Percentiles rank a stretch among this genome's conserved stretches.
These are phyloP conservation scores for Paecilomyces sp. DNA, from an alignment of 2,329 filamentous ascomycete species.

Conservation along the genomic window DNA sequence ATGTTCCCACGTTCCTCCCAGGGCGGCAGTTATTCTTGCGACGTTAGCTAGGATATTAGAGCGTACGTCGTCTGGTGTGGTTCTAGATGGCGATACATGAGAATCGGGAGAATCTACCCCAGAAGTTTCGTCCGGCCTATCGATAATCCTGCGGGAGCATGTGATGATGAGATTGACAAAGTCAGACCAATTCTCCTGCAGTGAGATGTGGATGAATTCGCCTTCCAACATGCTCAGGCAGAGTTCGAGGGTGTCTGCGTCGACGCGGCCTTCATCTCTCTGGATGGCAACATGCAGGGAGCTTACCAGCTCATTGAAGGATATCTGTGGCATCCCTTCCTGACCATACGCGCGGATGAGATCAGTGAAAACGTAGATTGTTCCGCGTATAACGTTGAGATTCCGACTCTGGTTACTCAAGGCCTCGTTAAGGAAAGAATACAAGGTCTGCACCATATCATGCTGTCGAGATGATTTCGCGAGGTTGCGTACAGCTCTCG, in stretches of 20 bases:
- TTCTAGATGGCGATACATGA: conserved; percentile 17
- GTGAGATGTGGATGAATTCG: conserved; percentile 23
- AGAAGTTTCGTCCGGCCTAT: conserved; percentile 17
- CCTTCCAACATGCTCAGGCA: conserved; percentile 34
- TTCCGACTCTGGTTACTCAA: conserved; percentile 28
- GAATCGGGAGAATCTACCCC: conserved; percentile 14
- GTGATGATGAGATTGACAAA: conserved; percentile 26
- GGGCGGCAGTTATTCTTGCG: conserved; percentile 26
- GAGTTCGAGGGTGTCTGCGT: conserved; percentile 34
- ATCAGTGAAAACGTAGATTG: conserved; percentile 34
- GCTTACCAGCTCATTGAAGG: conserved; percentile 29
- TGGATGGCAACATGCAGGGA: conserved; percentile 25
- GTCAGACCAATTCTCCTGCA: conserved; percentile 24
- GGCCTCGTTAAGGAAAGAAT: conserved; percentile 28
- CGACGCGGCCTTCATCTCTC: conserved; percentile 31
- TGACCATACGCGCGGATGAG: conserved; percentile 33
- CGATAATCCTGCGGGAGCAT: conserved; percentile 26
- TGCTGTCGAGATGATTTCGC: conserved; percentile 30
- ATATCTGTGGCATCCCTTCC: conserved; percentile 29
- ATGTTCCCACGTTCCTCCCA: conserved; percentile 31
- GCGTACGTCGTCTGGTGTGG: conserved; percentile 24
- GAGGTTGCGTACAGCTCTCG: conserved; percentile 34
- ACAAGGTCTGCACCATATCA: conserved; percentile 32
- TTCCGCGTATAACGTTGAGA: conserved; percentile 32
- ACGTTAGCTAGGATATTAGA: conserved; percentile 32